Evolutionary conservation across 352 stramenopile genomes (phyloP).

Genomic region (Phytophthora cryptogea): DNA sequence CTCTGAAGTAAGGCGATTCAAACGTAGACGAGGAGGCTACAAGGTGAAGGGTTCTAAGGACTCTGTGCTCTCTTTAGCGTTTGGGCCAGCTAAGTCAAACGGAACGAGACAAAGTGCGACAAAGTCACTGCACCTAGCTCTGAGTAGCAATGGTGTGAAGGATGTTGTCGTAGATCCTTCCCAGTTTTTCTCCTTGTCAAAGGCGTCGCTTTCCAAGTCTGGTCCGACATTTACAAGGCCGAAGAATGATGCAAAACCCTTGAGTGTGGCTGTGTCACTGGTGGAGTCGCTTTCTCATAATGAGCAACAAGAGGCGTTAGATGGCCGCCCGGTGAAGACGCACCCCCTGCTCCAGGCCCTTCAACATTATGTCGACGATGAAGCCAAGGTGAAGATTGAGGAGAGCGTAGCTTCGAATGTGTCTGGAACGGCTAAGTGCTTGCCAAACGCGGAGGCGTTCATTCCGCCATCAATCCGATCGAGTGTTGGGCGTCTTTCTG

Average conservation of each 20-base stretch:
- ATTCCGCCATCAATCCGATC: conserved; percentile 22
- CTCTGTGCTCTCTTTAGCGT: conserved; percentile 33
- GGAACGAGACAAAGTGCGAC: conserved; percentile 3
- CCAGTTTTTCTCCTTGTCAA: conserved; percentile 35
- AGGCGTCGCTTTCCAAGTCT: conserved; percentile 32
- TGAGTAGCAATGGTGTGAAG: conserved; percentile 23
- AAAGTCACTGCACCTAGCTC: neutral
- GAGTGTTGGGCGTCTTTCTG: conserved; percentile 27
- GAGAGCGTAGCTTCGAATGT: conserved; percentile 21
- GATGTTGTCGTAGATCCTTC: conserved; percentile 10
- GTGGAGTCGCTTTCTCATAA: conserved; percentile 74
- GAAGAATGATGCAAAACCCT: conserved; percentile 43
- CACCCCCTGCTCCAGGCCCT: conserved; percentile 70
- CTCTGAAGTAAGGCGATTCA: conserved; percentile 58
- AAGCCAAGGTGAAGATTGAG: conserved; percentile 36
- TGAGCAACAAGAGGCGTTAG: conserved; percentile 70
- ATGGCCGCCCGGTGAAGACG: conserved; percentile 60
- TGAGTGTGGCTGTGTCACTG: conserved; percentile 70
- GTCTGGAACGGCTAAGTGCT: conserved; percentile 35
- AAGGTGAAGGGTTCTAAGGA: conserved; percentile 28
- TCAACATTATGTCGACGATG: conserved; percentile 65
- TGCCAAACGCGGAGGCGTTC: conserved; percentile 46
- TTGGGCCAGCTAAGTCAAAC: conserved; percentile 32
- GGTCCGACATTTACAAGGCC: conserved; percentile 10
- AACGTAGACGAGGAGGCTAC: conserved; percentile 46